phyloP scores from a whole-genome alignment of 1,139 yeast species.

The Scheffersomyces stambukii region DNA sequence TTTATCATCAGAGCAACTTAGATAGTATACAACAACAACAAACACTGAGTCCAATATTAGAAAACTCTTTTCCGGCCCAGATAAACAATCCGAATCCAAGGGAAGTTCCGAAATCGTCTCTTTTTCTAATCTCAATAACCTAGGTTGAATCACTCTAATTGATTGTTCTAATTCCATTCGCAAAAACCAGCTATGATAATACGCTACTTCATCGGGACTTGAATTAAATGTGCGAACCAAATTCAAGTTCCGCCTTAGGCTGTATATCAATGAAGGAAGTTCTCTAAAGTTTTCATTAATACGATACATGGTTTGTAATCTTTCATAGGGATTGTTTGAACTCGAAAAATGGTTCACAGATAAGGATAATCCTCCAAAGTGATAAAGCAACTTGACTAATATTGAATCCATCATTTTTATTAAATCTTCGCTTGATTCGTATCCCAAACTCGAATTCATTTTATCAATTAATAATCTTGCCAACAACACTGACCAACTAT shows the following conservation, averaged over 20 bases:
- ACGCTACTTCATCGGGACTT: conserved; percentile 44
- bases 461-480: conserved; percentile 29
- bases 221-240: conserved; percentile 35
- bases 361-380: conserved; percentile 29
- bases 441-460: conserved; percentile 34
- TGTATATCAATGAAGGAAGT: conserved; percentile 27
- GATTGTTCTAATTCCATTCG: conserved; percentile 16
- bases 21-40: conserved; percentile 22
- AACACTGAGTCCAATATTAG: conserved; percentile 31
- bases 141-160: conserved; percentile 25
- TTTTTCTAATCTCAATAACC: conserved; percentile 15
- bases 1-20: conserved; percentile 10
- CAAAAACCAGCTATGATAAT: conserved; percentile 30
- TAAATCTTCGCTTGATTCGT: conserved; percentile 27
- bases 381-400: conserved; percentile 23
- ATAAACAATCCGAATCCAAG: conserved; percentile 18
- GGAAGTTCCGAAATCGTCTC: conserved; percentile 10
- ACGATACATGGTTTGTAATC: conserved; percentile 15
- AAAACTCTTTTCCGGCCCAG: conserved; percentile 9
- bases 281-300: conserved; percentile 23
- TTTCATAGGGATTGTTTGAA: conserved; percentile 20
- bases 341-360: conserved; percentile 5
- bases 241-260: conserved; percentile 31
- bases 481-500: conserved; percentile 27
- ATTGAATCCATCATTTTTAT: conserved; percentile 22